phyloP scores from a whole-genome alignment of 176 grass and related monocot species.

The Oropetium thomaeum region DNA sequence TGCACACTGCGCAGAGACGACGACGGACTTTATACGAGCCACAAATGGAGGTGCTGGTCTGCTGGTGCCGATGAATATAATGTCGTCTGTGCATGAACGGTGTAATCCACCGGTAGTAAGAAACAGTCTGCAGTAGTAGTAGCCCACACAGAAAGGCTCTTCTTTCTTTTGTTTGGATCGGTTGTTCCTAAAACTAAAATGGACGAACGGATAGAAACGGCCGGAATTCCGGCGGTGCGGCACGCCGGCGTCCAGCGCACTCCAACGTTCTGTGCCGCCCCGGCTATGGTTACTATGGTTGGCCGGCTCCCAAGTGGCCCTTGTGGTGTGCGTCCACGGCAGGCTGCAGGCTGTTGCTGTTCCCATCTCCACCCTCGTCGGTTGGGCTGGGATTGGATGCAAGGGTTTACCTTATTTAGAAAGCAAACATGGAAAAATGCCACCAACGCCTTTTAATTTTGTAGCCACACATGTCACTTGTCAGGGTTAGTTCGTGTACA shows the following conservation, averaged over 20 bases:
- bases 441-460: neutral
- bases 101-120: neutral
- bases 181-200: no score
- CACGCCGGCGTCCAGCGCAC: slow-evolving; percentile 9
- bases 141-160: neutral
- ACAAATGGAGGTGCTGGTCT: neutral
- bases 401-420: neutral
- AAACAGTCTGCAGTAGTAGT: neutral
- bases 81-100: slow-evolving; percentile 9
- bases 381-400: neutral
- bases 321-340: neutral
- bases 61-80: neutral
- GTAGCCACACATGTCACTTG: neutral
- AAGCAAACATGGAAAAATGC: slow-evolving; percentile 1
- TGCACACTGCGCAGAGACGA: no score
- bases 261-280: neutral
- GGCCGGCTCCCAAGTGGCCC: neutral
- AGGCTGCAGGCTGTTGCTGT: no score
- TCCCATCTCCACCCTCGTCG: neutral
- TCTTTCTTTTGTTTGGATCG: neutral
- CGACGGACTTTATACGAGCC: neutral
- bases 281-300: neutral
- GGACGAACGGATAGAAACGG: neutral
- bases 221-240: neutral
- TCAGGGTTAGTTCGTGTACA: neutral